Percentiles rank a stretch among this genome's conserved stretches.
Conservation (phyloP, 2,329 filamentous ascomycete species). For the Aureobasidium sp. region DNA sequence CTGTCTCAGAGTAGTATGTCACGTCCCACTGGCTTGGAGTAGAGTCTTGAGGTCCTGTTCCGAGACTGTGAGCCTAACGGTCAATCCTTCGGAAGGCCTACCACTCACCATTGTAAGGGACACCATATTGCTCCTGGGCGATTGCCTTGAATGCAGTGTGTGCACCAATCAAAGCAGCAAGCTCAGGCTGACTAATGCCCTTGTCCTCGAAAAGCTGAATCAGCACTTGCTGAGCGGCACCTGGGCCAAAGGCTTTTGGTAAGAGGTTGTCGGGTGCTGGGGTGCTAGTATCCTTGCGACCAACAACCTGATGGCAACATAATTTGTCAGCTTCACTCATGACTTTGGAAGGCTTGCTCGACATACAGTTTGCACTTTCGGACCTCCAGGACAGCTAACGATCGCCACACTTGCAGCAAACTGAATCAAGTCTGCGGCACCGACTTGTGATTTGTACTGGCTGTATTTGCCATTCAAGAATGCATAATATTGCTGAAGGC, state of each 20-base stretch:
- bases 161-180: slow-evolving; percentile 50
- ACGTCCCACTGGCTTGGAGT: slow-evolving; percentile 48
- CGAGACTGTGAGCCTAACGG: slow-evolving; percentile 17
- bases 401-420: slow-evolving; percentile 38
- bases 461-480: slow-evolving; percentile 36
- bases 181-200: slow-evolving; percentile 44
- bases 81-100: no score
- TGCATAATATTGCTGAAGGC: slow-evolving; percentile 29
- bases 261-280: slow-evolving; percentile 31
- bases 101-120: slow-evolving; percentile 23
- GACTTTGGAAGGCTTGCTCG: not conserved
- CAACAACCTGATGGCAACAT: slow-evolving; percentile 31
- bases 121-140: slow-evolving; percentile 34
- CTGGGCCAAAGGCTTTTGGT: slow-evolving; percentile 31
- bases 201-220: slow-evolving; percentile 45
- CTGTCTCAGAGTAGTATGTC: slow-evolving; percentile 39
- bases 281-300: slow-evolving; percentile 32
- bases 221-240: slow-evolving; percentile 33
- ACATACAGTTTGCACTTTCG: slow-evolving; percentile 34
- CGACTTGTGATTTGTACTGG: slow-evolving; percentile 25
- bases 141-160: slow-evolving; percentile 45
- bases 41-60: slow-evolving; percentile 39
- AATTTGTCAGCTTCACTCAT: slow-evolving; percentile 23
- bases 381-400: slow-evolving; percentile 47
- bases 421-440: slow-evolving; percentile 50